Evolutionary conservation across 164 flowering plant genomes (phyloP).

Genomic region (Tetrastigma voinierianum): DNA sequence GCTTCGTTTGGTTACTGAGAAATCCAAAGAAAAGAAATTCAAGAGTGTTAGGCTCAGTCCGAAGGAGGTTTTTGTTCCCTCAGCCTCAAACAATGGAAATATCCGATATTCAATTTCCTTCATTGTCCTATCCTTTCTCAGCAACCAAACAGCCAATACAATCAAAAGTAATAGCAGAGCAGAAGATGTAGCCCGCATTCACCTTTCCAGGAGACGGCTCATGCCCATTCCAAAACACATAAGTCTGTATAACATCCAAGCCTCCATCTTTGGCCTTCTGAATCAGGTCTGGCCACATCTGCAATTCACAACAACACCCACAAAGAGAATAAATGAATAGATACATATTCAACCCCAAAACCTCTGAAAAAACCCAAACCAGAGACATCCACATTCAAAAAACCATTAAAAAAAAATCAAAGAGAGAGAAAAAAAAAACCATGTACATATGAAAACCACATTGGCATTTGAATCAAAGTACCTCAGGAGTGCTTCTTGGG

Average conservation of each 20-base stretch:
- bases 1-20: too few relatives aligned
- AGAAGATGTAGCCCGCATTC: constrained; percentile 8
- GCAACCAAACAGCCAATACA: too few relatives aligned
- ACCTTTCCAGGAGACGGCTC: constrained; percentile 80
- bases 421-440: constrained; percentile 7
- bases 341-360: neutral
- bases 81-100: too few relatives aligned
- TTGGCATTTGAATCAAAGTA: constrained; percentile 19
- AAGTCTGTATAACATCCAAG: constrained; percentile 77
- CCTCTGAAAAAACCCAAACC: constrained; percentile 3
- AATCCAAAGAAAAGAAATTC: too few relatives aligned
- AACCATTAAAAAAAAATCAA: neutral
- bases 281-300: constrained; percentile 92
- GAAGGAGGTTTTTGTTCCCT: too few relatives aligned
- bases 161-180: neutral
- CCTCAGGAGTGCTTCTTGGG: constrained; percentile 94
- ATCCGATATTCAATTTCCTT: too few relatives aligned
- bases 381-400: constrained; percentile 3
- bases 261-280: constrained; percentile 86
- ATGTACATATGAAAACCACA: constrained; percentile 6
- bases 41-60: too few relatives aligned
- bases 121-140: too few relatives aligned
- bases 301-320: constrained; percentile 16
- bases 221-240: constrained; percentile 87
- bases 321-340: neutral